Evolutionary conservation across 306 rosid genomes (phyloP).

Genomic region (Castanopsis chinensis): DNA sequence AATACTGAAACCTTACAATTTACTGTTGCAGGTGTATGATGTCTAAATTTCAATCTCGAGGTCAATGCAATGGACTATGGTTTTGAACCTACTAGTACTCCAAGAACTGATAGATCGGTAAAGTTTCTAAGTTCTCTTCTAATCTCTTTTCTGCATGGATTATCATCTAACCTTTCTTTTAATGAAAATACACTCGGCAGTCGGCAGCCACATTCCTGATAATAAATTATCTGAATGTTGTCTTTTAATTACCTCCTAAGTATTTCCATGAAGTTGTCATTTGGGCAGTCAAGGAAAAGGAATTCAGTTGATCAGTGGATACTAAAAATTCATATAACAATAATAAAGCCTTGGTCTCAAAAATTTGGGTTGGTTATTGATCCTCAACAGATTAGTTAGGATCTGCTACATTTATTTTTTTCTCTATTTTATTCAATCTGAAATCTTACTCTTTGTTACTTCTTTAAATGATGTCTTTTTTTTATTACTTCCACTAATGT

Average conservation of each 20-base stretch:
- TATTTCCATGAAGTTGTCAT: background rate
- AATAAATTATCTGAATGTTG: background rate
- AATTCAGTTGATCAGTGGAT: too few species aligned
- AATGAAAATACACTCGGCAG: background rate
- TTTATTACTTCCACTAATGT: too few species aligned
- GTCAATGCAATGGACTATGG: slow-evolving; percentile 86
- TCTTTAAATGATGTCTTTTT: too few species aligned
- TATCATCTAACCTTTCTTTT: slow-evolving; percentile 12
- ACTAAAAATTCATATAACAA: too few species aligned
- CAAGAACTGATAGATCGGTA: slow-evolving; percentile 98
- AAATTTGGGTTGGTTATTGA: too few species aligned
- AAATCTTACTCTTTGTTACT: too few species aligned
- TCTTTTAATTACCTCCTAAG: background rate
- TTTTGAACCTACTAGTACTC: slow-evolving; percentile 84
- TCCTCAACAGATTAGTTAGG: too few species aligned
- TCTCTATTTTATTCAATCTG: too few species aligned
- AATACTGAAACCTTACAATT: slow-evolving; percentile 18
- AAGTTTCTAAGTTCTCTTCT: slow-evolving; percentile 20
- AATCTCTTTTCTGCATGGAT: background rate
- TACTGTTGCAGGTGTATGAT: slow-evolving; percentile 72
- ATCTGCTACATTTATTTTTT: too few species aligned
- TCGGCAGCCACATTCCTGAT: background rate
- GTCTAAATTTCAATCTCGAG: slow-evolving; percentile 75
- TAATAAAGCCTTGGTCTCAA: too few species aligned
- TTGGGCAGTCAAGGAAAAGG: background rate